A percentile compares a stretch with the other conserved stretches of the same genome.
Conservation (phyloP, 1,284 basidiomycete genomes). For the Tetrapyrgos nigripes region DNA sequence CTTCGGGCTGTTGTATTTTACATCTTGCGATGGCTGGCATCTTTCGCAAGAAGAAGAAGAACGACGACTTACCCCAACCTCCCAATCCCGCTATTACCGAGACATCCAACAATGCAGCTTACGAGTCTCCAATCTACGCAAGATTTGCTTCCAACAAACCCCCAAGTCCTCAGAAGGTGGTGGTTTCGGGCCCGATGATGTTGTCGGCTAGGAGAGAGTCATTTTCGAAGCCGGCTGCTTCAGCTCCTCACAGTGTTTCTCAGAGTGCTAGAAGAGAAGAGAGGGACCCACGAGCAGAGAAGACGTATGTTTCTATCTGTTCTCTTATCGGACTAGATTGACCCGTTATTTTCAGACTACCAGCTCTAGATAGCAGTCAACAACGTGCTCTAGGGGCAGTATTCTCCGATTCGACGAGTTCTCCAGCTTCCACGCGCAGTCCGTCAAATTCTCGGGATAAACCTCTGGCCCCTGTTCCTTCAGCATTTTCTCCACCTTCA, state of each 20-base stretch:
- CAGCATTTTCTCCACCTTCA: neutral
- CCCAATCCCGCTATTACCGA: conserved; percentile 11
- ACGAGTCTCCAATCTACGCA: conserved; percentile 45
- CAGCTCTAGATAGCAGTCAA: neutral
- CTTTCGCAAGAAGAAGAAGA: conserved; percentile 54
- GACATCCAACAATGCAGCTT: conserved; percentile 20
- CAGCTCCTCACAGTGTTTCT: neutral
- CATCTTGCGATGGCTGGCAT: conserved; percentile 53
- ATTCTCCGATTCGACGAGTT: neutral
- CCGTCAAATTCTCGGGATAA: neutral
- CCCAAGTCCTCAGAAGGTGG: conserved; percentile 11
- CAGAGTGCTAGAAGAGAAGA: neutral
- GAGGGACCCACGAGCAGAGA: neutral
- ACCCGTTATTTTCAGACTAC: neutral
- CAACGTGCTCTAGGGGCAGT: neutral
- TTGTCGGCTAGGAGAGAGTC: conserved; percentile 33
- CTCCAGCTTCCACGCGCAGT: too few species aligned
- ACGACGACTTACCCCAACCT: conserved; percentile 24
- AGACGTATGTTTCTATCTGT: neutral
- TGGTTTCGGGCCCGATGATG: conserved; percentile 13
- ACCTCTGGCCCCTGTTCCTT: neutral
- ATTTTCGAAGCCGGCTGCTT: conserved; percentile 3
- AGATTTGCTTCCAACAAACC: conserved; percentile 35
- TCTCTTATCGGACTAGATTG: neutral
- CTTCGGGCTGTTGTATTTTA: neutral